Evolutionary conservation across 1,284 basidiomycete species (phyloP), one percentile per base, ranked within the genome.

Genomic region (Irpex rosettiformis): DNA sequence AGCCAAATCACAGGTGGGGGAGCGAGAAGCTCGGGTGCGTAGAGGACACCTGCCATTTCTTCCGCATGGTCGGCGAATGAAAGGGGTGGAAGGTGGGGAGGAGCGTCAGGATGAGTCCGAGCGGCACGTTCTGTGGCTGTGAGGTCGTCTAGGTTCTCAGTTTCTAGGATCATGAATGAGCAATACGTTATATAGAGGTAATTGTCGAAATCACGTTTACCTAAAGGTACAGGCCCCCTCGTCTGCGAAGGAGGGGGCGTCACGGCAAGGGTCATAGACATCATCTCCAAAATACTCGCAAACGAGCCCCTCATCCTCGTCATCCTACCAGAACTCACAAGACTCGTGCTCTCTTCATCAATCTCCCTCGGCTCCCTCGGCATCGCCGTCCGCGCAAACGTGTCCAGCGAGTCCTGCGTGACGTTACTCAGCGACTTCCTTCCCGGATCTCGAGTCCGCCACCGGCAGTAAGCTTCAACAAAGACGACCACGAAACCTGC

Each of bases 1-100:
- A 93, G 77, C 91, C 91, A 93, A 52, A 94, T 89, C 54, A 87
- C 83, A 0, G 90, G 90, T 6, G 80, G 74, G 7, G 88, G 88
- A 4, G 86, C 86, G 59, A 91, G 80, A 42, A 93, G 77, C 69
- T 91, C 89, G 1, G 90, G 88, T 1, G 91, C 88, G 69, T 93
- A 93, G 43, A 94, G 73, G 60, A 93, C 84, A 3, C 85, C 83
- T 6, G 83, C 79, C 81, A 88, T 85, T 64, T 90, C 86, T 66
- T 88, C 85, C 16, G 86, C 86, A 61, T 88, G 87, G 69, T 88
- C 88, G 0, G 81, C 78, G 66, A 89, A 89, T 1, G 86, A 74
- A 27, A 90, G 70, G 4, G 84, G 78, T 16, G 88, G 88, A 2
- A 91, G 78, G 65, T 82, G 86, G 4, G 89, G 88, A 47, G 88